These are phyloP conservation scores for Singerocomus inundabilis DNA, from an alignment of 1,284 basidiomycete genomes.

Conservation along the genomic window DNA sequence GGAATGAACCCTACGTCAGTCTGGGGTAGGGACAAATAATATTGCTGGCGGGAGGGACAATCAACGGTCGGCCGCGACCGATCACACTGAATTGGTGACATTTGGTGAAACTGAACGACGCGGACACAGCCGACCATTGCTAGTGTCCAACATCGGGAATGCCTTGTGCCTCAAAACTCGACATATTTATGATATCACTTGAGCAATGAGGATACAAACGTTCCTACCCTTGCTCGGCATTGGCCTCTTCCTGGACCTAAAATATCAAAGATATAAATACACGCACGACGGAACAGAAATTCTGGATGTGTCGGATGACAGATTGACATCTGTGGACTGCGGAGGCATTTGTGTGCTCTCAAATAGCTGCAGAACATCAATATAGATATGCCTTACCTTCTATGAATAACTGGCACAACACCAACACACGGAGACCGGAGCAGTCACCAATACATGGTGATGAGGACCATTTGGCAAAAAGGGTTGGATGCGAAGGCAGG, in stretches of 20 bases:
- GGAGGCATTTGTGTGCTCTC: too few species aligned
- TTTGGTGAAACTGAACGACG: too few species aligned
- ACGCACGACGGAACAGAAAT: background rate
- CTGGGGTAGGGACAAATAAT: too few species aligned
- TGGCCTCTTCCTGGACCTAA: background rate
- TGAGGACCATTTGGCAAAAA: slow-evolving; percentile 2
- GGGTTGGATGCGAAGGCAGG: slow-evolving; percentile 7
- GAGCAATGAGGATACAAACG: background rate
- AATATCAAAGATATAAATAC: background rate
- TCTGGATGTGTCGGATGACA: background rate
- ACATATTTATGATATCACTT: background rate
- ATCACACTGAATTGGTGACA: too few species aligned
- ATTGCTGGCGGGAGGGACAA: too few species aligned
- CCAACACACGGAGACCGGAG: too few species aligned
- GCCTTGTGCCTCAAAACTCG: too few species aligned
- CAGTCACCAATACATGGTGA: background rate
- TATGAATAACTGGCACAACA: background rate
- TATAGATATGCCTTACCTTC: slow-evolving; percentile 1
- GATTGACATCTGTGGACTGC: background rate
- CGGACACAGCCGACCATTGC: too few species aligned
- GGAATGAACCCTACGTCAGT: too few species aligned
- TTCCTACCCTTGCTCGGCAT: background rate
- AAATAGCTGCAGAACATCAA: background rate
- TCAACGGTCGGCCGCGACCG: too few species aligned
- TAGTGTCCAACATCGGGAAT: too few species aligned